Evolutionary conservation across 306 rosid genomes (phyloP).

Genomic region (Vigna radiata): DNA sequence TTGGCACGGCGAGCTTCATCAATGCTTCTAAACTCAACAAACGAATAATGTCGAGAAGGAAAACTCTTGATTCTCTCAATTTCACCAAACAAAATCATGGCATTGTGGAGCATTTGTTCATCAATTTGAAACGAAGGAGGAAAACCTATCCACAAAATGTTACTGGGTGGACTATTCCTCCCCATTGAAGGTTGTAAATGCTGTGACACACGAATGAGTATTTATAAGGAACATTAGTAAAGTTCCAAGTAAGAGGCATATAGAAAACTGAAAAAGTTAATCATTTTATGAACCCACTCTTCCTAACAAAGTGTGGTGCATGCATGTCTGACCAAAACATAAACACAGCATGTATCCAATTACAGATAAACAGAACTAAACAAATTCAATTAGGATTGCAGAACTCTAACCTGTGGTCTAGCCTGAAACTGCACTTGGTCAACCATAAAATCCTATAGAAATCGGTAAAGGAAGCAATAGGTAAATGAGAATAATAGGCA

Average conservation of each 20-base stretch:
- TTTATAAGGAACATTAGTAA: constrained; percentile 13
- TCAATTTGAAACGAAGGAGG: constrained; percentile 86
- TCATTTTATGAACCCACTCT: not conserved
- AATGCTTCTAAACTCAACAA: constrained; percentile 81
- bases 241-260: constrained; percentile 10
- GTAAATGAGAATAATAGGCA: constrained; percentile 28
- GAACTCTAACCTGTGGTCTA: constrained; percentile 65
- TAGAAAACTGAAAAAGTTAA: not conserved
- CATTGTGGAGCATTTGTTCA: constrained; percentile 91
- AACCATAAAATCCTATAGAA: constrained; percentile 68
- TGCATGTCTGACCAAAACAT: not conserved
- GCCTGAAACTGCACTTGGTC: constrained; percentile 72
- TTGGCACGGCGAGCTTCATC: constrained; percentile 88
- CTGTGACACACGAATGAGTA: constrained; percentile 49
- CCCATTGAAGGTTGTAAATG: constrained; percentile 56
- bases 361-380: constrained; percentile 18
- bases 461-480: constrained; percentile 37
- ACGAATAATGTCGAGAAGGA: constrained; percentile 73
- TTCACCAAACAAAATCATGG: constrained; percentile 90
- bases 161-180: constrained; percentile 67
- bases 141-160: constrained; percentile 77
- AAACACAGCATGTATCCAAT: constrained; percentile 9
- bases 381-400: constrained; percentile 15
- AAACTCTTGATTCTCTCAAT: constrained; percentile 82
- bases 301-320: not conserved